Evolutionary conservation across 306 rosid species (phyloP), one percentile per base, ranked within the genome.

Genomic region (Hippophae gyantsensis): DNA sequence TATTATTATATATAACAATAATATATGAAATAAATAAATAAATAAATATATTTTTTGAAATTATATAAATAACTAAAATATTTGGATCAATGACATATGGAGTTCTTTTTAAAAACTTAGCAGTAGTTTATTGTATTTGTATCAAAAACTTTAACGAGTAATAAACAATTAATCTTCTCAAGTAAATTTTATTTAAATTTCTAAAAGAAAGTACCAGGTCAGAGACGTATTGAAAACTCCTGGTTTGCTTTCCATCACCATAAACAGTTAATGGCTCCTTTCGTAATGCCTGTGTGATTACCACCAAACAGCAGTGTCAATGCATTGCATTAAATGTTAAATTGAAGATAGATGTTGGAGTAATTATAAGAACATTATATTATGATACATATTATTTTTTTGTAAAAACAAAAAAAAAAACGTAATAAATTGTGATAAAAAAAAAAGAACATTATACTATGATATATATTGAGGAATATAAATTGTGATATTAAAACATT

Each of bases 221-320:
- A 6, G 96, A 85, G 58, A 90, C 98, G 73, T 49, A 90, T 73
- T 90, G 98, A 73, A 90, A 90, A 76, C 98, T 90, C 68, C 98
- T 72, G 53, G 98, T 90, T 65, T 87, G 98, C 71, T 90, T 90
- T 23, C 96, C 96, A 60, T 90, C 96, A 1, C 96, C 96, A 72
- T 90, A 90, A 66, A 87, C 98, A n/a, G 98, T 90, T 78, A 90
- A 62, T 12, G 98, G 98, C 43, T 83, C 95, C 76, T 85, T 90
- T 78, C 96, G 83, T 56, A 90, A 66, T 58, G 96, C 98, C 98
- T 90, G 69, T 2, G 18, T 12, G 42, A 25, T 8, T 14, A 42
- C 6, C 32, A 3, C 27, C 12, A 53, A 25, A 12, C 10, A 7
- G 9, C 3, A 10, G 25, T 6, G 11, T 13, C 32, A 43, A 43